phyloP scores from a whole-genome alignment of 2,329 filamentous ascomycete genomes.

The Phoma sp. region DNA sequence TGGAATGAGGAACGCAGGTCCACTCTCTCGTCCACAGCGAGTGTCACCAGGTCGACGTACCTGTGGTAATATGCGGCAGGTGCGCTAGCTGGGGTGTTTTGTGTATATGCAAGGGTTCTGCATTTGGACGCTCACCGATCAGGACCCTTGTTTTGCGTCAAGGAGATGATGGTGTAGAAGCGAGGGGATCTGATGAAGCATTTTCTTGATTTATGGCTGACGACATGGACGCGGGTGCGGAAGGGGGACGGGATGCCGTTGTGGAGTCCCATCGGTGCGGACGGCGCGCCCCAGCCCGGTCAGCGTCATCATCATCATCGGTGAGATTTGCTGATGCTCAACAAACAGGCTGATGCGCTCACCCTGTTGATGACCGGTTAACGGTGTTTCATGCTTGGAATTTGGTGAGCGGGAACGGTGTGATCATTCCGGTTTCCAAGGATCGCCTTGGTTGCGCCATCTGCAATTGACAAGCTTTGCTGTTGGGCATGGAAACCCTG shows the following conservation, averaged over 20 bases:
- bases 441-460: background rate
- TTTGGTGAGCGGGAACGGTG: background rate
- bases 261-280: conserved; percentile 20
- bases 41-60: background rate
- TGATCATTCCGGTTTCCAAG: background rate
- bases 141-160: conserved; percentile 2
- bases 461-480: conserved; percentile 1
- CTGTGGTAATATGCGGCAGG: background rate
- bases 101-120: conserved; percentile 1
- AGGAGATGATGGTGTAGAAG: background rate
- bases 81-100: background rate
- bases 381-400: background rate
- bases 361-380: no score
- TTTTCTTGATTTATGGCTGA: conserved; percentile 3
- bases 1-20: background rate
- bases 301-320: conserved; percentile 22
- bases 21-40: background rate
- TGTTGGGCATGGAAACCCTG: conserved; percentile 3
- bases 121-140: conserved; percentile 2
- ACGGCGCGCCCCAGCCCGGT: conserved; percentile 24
- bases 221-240: conserved; percentile 12
- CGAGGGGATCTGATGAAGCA: background rate
- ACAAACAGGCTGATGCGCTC: no score
- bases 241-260: conserved; percentile 9
- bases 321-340: conserved; percentile 21